Base-by-base conservation (phyloP, 176 grass and related monocot genomes). In the Juncus inflexus region DNA sequence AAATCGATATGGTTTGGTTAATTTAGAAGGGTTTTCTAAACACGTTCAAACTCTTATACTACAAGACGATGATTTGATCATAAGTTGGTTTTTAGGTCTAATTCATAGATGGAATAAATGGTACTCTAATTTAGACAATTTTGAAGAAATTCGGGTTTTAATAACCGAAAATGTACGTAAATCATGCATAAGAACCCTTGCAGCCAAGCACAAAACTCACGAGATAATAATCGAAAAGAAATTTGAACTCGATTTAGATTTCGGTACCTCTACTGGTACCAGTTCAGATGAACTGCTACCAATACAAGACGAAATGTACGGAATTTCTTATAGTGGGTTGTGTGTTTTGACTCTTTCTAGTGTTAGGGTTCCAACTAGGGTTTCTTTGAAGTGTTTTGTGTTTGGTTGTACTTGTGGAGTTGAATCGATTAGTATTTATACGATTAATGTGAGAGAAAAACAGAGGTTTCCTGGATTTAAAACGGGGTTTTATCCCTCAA, bases 1-100 rank as follows among this genome's bases (percentile, higher is more conserved):
- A 68, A 39, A 86, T 55, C 87, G 79, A n/a, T 86, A 96, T 58
- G 87, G 92, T 64, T 50, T 96, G 63, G 73, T 85, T 68, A 91
- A 86, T 73, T 65, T 81, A 9, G 82, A 91, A 86, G 92, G 92
- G 50, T 81, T 83, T 47, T 75, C 87, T n/a, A 91, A 64, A 51
- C 87, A 96, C 62, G 92, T 96, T 19, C 78, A 79, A 1, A 54
- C 70, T 8, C 84, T 96, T 42, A 43, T 91, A n/a, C 81, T 96
- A 62, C 92, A 96, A 91, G 92, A 96, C 61, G 87, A 96, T 59
- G 86, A 85, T 35, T 72, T 91, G 66, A 96, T 96, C 52, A 68
- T 91, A 66, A 96, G 72, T 74, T 96, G 92, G 87, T 96, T 96
- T 88, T 83, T 79, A 67, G 87, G 87, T 76, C 79, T 96, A 69